Conservation (phyloP, 2,329 filamentous ascomycete species). For the Paraphoma chrysanthemicola region DNA sequence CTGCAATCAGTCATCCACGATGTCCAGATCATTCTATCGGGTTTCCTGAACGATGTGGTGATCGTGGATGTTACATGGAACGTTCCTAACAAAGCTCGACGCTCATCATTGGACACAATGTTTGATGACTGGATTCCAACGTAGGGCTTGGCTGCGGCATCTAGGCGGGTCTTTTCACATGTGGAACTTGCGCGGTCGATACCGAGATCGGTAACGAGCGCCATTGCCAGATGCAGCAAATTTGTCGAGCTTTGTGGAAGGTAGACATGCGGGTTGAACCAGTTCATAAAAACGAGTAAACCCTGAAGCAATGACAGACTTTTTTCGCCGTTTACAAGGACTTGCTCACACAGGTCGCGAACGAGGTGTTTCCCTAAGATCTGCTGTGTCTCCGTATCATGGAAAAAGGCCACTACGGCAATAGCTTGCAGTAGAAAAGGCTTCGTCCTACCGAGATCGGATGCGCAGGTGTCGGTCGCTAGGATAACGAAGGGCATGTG, state of each 20-base stretch:
- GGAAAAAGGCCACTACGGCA: background rate
- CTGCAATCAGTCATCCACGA: constrained; percentile 4
- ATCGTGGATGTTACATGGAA: constrained; percentile 9
- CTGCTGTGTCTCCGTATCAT: constrained; percentile 1
- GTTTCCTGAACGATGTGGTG: constrained; percentile 8
- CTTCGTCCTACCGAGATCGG: background rate
- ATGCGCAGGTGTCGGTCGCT: background rate
- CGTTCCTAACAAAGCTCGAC: constrained; percentile 8
- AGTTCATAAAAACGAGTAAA: constrained; percentile 8
- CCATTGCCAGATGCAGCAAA: constrained; percentile 16
- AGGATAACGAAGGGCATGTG: constrained; percentile 1
- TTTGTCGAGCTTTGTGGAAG: constrained; percentile 1
- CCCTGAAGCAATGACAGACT: constrained; percentile 7
- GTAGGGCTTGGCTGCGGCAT: constrained; percentile 6
- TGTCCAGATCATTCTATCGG: constrained; percentile 4
- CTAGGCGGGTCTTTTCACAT: constrained; percentile 6
- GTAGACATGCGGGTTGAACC: constrained; percentile 14
- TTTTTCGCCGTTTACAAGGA: constrained; percentile 3
- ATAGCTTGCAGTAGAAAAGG: constrained; percentile 1
- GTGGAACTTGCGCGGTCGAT: constrained; percentile 7
- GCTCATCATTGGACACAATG: constrained; percentile 9
- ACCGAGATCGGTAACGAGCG: constrained; percentile 8
- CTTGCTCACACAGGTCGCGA: background rate
- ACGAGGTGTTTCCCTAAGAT: background rate
- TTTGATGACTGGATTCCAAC: constrained; percentile 7